phyloP scores from a whole-genome alignment of 2,329 filamentous ascomycete species.

The Furcasterigmium furcatum region DNA sequence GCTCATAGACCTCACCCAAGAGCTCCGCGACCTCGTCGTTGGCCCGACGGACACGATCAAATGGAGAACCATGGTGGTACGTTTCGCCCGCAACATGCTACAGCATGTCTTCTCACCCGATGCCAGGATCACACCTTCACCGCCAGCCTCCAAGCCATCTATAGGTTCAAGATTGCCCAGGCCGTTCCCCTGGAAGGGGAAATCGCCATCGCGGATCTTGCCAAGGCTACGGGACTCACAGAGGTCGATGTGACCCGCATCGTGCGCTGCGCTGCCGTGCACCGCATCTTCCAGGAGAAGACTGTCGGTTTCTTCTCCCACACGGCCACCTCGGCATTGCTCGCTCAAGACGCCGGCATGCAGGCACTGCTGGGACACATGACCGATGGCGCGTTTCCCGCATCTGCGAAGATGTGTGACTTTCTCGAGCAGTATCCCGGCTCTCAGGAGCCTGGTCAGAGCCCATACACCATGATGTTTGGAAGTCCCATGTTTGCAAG shows the following conservation, averaged over 20 bases:
- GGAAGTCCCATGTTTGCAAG: not conserved
- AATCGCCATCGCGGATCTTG: conserved; percentile 23
- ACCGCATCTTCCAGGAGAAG: not conserved
- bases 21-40: conserved; percentile 19
- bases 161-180: conserved; percentile 24
- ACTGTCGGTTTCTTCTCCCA: not conserved
- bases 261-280: not conserved
- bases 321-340: not conserved
- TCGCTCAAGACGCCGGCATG: not conserved
- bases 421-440: not conserved
- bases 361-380: not conserved
- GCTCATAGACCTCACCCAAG: conserved; percentile 18
- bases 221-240: conserved; percentile 4
- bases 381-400: not conserved
- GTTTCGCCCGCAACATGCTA: too few relatives aligned
- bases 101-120: too few relatives aligned
- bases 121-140: conserved; percentile 7
- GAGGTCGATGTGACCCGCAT: not conserved
- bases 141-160: conserved; percentile 20
- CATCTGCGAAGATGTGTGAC: not conserved
- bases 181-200: conserved; percentile 19
- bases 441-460: not conserved
- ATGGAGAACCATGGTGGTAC: conserved; percentile 22
- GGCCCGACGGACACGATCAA: conserved; percentile 20
- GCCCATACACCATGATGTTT: not conserved